Percentiles rank a stretch among this genome's conserved stretches.
phyloP scores from a whole-genome alignment of 139 green algal species.

The Micromonas commoda region DNA sequence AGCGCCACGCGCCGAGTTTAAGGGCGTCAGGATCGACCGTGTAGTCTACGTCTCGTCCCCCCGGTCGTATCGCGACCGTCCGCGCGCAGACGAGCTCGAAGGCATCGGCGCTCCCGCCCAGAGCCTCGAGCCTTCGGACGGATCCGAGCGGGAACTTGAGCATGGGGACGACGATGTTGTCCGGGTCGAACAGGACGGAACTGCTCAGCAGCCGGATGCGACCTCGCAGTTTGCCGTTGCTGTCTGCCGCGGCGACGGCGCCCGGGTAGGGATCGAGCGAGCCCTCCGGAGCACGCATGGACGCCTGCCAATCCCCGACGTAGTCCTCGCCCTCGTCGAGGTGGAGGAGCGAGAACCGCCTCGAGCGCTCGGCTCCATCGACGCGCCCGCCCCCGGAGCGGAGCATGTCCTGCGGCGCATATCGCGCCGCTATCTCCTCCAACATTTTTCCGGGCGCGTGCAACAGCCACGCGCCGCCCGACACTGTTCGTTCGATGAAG shows the following conservation, averaged over 20 bases:
- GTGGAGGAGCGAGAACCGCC: neutral
- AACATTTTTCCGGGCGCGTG: no score
- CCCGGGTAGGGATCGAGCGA: neutral
- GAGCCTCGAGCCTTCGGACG: neutral
- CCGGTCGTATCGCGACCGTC: neutral
- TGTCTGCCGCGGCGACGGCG: neutral
- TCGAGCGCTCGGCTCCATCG: conserved; percentile 4
- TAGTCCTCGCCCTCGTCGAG: conserved; percentile 19
- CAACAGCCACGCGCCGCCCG: no score
- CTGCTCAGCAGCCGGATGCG: neutral
- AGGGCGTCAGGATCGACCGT: neutral
- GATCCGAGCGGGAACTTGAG: neutral
- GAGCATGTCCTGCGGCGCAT: neutral
- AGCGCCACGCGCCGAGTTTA: conserved; percentile 34
- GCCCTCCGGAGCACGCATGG: neutral
- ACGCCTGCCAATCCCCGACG: neutral
- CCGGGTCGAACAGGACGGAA: conserved; percentile 5
- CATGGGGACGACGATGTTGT: neutral
- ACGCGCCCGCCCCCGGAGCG: neutral
- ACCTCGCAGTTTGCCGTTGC: neutral
- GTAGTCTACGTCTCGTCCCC: neutral
- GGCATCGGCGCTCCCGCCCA: neutral
- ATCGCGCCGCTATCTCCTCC: neutral
- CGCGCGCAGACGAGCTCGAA: neutral
- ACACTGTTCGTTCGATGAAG: no score